Evolutionary conservation across 352 stramenopile species (phyloP).

Genomic region (Phytophthora sp.): DNA sequence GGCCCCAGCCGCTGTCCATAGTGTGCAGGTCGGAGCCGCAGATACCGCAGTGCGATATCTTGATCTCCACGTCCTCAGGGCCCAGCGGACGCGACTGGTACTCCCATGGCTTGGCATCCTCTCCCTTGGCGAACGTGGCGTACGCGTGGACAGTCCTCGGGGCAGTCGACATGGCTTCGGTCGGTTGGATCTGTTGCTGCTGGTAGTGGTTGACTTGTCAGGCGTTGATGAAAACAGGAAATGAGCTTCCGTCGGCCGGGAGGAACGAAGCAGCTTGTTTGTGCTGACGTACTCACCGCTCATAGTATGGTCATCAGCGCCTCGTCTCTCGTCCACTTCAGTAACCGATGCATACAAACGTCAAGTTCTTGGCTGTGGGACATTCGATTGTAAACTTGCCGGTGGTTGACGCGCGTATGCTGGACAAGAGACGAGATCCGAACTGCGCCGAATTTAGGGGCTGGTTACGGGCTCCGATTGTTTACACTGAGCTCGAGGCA

Average conservation of each 20-base stretch:
- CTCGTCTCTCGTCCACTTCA: conserved; percentile 19
- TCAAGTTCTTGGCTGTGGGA: conserved; percentile 21
- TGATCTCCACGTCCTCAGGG: conserved; percentile 5
- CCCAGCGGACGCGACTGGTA: conserved; percentile 54
- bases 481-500: conserved; percentile 24
- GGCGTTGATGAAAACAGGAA: conserved; percentile 23
- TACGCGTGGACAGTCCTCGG: conserved; percentile 53
- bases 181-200: neutral
- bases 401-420: conserved; percentile 17
- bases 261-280: neutral
- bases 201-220: conserved; percentile 15
- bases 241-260: conserved; percentile 10
- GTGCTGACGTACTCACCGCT: too few species aligned
- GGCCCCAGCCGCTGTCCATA: conserved; percentile 53
- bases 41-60: conserved; percentile 69
- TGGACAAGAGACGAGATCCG: conserved; percentile 18
- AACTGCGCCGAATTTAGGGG: too few species aligned
- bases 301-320: neutral
- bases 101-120: conserved; percentile 44
- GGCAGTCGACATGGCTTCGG: conserved; percentile 24
- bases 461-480: conserved; percentile 18
- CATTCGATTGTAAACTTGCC: conserved; percentile 17
- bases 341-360: conserved; percentile 25
- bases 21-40: conserved; percentile 66
- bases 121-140: conserved; percentile 43